phyloP scores from a whole-genome alignment of 2,329 filamentous ascomycete species.

The Colletotrichum sp. region DNA sequence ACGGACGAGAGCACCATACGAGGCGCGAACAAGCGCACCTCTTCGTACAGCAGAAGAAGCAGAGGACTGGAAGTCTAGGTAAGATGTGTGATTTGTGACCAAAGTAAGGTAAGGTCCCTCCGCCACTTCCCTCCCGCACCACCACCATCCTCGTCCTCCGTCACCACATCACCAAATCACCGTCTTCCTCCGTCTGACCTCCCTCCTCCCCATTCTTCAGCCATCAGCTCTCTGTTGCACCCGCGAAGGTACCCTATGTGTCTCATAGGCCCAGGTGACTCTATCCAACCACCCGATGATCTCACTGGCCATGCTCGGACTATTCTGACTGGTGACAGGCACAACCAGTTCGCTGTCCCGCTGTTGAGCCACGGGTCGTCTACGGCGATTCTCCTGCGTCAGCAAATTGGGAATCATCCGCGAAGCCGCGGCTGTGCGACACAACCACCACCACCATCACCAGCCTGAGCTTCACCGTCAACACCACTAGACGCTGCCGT shows the following conservation, averaged over 20 bases:
- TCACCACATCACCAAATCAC: not conserved
- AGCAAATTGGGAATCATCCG: conserved; percentile 12
- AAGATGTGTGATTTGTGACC: not conserved
- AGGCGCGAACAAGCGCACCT: not conserved
- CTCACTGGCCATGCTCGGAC: not conserved
- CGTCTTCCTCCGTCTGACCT: conserved; percentile 3
- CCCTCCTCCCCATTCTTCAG: not conserved
- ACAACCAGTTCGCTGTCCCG: not conserved
- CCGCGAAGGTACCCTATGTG: not conserved
- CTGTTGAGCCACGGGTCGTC: not conserved
- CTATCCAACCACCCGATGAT: not conserved
- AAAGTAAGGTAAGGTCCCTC: not conserved
- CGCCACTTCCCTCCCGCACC: conserved; percentile 2
- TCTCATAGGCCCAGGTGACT: not conserved
- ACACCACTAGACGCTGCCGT: not conserved
- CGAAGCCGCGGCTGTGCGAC: conserved; percentile 4
- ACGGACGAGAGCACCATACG: not conserved
- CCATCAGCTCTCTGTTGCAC: not conserved
- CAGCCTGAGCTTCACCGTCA: not conserved
- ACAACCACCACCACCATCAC: not conserved
- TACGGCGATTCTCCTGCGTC: not conserved
- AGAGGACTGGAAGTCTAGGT: not conserved
- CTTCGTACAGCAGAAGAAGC: not conserved
- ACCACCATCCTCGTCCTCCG: not conserved
- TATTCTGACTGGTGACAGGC: not conserved